Evolutionary conservation across 192 early-diverging fungal species (phyloP).

Genomic region (Dispira simplex): DNA sequence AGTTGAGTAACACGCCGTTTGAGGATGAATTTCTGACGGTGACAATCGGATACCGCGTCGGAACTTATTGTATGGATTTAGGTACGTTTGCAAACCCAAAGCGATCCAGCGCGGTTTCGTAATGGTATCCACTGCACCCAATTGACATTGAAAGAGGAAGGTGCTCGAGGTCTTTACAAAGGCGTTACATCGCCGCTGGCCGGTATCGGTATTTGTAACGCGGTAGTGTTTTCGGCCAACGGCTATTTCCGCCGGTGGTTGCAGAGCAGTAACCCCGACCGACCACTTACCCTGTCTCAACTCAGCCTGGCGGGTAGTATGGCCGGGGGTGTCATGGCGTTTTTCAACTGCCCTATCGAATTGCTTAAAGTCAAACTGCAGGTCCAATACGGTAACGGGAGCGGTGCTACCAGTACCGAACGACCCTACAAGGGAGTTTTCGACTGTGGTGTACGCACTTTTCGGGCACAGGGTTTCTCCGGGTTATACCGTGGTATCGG

Average conservation of each 20-base stretch:
- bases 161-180: constrained; percentile 47
- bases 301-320: constrained; percentile 37
- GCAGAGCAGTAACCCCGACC: constrained; percentile 25
- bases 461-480: constrained; percentile 13
- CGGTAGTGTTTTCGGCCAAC: constrained; percentile 50
- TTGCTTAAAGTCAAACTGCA: constrained; percentile 55
- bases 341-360: constrained; percentile 54
- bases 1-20: too few species aligned
- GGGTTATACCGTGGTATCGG: constrained; percentile 22
- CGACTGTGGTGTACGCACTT: constrained; percentile 13
- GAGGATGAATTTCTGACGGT: too few species aligned
- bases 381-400: constrained; percentile 25
- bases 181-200: constrained; percentile 50
- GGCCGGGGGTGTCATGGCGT: constrained; percentile 50
- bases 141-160: constrained; percentile 33
- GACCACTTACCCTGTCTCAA: constrained; percentile 21
- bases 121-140: constrained; percentile 41
- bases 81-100: constrained; percentile 51
- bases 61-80: background rate
- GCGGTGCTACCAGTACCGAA: background rate
- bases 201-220: constrained; percentile 59
- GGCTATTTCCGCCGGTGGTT: constrained; percentile 39
- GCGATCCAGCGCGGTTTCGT: constrained; percentile 35
- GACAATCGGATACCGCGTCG: too few species aligned
- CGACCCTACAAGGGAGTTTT: constrained; percentile 14